A percentile compares a stretch with the other conserved stretches of the same genome.
phyloP scores from a whole-genome alignment of 2,329 filamentous ascomycete species.

The Geosmithia putterillii region DNA sequence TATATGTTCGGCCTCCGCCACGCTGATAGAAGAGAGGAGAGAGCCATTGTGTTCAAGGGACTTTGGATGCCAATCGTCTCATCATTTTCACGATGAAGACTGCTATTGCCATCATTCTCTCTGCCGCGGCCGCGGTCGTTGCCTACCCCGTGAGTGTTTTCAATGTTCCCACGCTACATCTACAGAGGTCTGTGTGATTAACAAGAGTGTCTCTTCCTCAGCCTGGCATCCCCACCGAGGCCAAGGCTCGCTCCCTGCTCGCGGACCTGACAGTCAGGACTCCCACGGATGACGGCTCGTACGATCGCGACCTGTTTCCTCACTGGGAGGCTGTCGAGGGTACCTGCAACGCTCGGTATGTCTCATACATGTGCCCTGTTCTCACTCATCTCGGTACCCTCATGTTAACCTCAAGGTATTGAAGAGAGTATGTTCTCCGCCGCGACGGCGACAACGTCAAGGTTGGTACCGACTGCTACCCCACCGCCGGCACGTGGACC shows the following conservation, averaged over 20 bases:
- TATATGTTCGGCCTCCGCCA: too few relatives aligned
- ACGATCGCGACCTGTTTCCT: slow-evolving; percentile 57
- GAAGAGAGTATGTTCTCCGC: slow-evolving; percentile 55
- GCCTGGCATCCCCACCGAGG: slow-evolving; percentile 50
- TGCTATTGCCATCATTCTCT: slow-evolving; percentile 12
- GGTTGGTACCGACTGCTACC: slow-evolving; percentile 44
- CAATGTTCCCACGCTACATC: too few relatives aligned
- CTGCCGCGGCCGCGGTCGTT: slow-evolving; percentile 12
- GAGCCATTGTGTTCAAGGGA: too few relatives aligned
- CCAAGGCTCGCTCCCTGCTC: slow-evolving; percentile 46
- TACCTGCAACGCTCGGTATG: slow-evolving; percentile 53
- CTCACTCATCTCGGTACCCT: background rate
- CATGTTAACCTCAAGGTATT: background rate
- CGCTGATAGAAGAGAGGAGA: too few relatives aligned
- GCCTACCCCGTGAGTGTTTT: slow-evolving; percentile 6
- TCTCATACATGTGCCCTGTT: background rate
- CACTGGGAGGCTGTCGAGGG: slow-evolving; percentile 57
- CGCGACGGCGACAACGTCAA: slow-evolving; percentile 58
- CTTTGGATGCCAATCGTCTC: background rate
- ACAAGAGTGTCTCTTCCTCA: slow-evolving; percentile 8
- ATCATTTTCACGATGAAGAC: slow-evolving; percentile 15
- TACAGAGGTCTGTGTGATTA: background rate
- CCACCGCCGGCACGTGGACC: slow-evolving; percentile 56
- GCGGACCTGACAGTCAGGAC: slow-evolving; percentile 43
- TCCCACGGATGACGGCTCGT: slow-evolving; percentile 40